Conservation (phyloP, 106 monocot genomes). For the Allium fistulosum region DNA sequence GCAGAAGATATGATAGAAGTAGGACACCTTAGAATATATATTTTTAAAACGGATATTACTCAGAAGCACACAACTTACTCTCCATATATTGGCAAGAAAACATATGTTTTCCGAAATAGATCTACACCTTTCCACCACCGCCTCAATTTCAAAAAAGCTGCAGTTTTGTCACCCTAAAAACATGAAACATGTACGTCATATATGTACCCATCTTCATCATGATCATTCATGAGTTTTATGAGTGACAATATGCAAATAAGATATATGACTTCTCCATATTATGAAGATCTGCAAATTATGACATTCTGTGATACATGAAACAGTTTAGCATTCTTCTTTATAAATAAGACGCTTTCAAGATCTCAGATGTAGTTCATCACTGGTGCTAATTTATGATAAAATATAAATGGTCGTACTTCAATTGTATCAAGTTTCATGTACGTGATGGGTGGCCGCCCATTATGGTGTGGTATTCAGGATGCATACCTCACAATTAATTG, state of each 20-base stretch:
- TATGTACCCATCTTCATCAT: no score
- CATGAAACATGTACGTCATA: conserved; percentile 4
- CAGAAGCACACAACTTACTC: conserved; percentile 37
- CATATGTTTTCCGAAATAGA: conserved; percentile 72
- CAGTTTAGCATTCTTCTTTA: no score
- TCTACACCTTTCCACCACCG: conserved; percentile 85
- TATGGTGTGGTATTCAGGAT: neutral
- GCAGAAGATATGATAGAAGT: neutral
- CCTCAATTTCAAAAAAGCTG: conserved; percentile 62
- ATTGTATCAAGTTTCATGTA: neutral
- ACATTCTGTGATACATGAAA: no score
- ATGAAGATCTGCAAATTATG: no score
- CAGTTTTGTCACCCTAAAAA: conserved; percentile 42
- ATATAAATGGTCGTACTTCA: neutral
- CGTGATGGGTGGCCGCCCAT: neutral
- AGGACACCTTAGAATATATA: no score
- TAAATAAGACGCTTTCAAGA: neutral
- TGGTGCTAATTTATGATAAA: neutral
- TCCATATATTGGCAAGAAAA: conserved; percentile 89
- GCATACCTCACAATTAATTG: conserved; percentile 40
- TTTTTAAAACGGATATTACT: neutral
- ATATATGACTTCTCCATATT: neutral
- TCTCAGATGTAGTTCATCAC: neutral
- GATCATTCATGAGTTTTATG: conserved; percentile 4
- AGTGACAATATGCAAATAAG: neutral